Evolutionary conservation across 2,329 filamentous ascomycete genomes (phyloP), one percentile per base, ranked within the genome.

Genomic region (Cladosporium velox): DNA sequence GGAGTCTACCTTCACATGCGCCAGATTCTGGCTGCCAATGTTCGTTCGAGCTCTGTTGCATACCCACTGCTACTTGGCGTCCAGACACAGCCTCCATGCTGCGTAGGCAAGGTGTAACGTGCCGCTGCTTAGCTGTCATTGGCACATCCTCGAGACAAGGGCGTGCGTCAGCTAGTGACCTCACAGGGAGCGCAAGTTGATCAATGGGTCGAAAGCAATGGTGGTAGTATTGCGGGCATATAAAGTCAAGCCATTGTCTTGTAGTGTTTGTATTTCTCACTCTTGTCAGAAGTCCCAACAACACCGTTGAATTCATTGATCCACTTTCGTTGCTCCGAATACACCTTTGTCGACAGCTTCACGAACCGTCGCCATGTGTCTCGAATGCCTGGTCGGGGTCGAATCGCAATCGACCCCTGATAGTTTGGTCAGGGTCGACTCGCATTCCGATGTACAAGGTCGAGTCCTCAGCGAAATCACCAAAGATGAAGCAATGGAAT

Each of bases 401-500:
- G 52, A 34, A 15, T 55, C 52, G 0, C 52, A 55, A 18, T 34
- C 52, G 15, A 3, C 52, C 52, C 21, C 18, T 12, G 28, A 34
- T n/a, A 44, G 60, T 18, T 15, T 63, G 15, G 60, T 54, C 26
- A 32, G 52, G 3, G 51, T 54, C 7, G 51, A 54, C 26, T 54
- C 51, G 6, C 51, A 54, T 30, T 30, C 18, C 11, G 15, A 34
- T 4, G n/a, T 34, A 26, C 30, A 52, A 51, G 21, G 18, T 28
- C 47, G 60, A 24, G 34, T 28, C 7, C 60, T 63, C 34, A 41
- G 24, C 26, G 47, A 34, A 5, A 79, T 77, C 28, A 41, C 32
- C 18, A 54, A 55, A 12, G 32, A 63, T 55, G 60, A 63, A 63
- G 60, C 60, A 2, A 63, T 63, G 60, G 60, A 54, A 1, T 63